Evolutionary conservation across 768 basidiomycete genomes (phyloP).

Genomic region (Agaricus sinodeliciosus): DNA sequence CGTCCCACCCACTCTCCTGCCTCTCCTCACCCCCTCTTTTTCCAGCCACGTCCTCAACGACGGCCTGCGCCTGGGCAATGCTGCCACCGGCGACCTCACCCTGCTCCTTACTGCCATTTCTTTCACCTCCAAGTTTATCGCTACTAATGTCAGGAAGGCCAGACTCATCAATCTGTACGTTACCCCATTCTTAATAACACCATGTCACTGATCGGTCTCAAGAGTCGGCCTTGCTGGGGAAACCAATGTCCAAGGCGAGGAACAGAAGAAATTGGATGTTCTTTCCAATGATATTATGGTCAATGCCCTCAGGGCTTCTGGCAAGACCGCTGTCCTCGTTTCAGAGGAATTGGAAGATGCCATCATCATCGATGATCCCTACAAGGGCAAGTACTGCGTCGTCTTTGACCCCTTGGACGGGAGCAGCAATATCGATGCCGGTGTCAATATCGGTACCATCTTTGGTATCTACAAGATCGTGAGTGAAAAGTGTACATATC

Average conservation of each 20-base stretch:
- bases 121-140: slow-evolving; percentile 94
- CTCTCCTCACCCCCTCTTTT: slow-evolving; percentile 9
- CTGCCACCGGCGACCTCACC: slow-evolving; percentile 91
- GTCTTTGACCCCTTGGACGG: slow-evolving; percentile 98
- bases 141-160: slow-evolving; percentile 95
- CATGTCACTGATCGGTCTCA: slow-evolving; percentile 6
- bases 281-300: slow-evolving; percentile 99
- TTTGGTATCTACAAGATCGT: slow-evolving; percentile 95
- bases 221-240: slow-evolving; percentile 97
- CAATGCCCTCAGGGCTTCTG: slow-evolving; percentile 92
- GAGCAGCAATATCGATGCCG: slow-evolving; percentile 95
- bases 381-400: slow-evolving; percentile 90
- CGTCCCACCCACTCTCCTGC: not conserved
- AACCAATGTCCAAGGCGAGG: slow-evolving; percentile 95
- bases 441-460: slow-evolving; percentile 97
- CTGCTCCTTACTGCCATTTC: slow-evolving; percentile 93
- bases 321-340: slow-evolving; percentile 94
- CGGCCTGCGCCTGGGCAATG: slow-evolving; percentile 73
- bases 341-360: slow-evolving; percentile 94
- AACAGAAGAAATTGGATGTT: slow-evolving; percentile 99
- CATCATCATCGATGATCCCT: slow-evolving; percentile 76
- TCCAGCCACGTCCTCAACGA: slow-evolving; percentile 71
- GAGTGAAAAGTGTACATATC: slow-evolving; percentile 24
- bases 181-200: not conserved
- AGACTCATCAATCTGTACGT: slow-evolving; percentile 94